Evolutionary conservation across 2,329 filamentous ascomycete species (phyloP).

Genomic region (Leptosphaerulina australis): DNA sequence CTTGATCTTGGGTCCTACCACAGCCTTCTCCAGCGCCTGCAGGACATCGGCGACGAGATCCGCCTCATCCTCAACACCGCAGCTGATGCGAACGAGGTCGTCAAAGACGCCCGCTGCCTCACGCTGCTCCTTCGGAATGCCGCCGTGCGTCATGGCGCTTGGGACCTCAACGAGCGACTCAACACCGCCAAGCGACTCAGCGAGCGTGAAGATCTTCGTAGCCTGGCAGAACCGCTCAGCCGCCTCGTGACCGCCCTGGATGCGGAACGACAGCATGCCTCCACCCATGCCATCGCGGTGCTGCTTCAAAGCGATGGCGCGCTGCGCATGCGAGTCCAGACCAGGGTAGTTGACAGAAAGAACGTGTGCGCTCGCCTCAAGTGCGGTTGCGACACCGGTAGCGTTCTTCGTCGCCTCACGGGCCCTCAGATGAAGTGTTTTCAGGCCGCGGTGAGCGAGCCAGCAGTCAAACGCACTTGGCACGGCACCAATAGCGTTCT

Average conservation of each 20-base stretch:
- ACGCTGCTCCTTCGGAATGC: conserved; percentile 86
- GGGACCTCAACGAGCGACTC: conserved; percentile 93
- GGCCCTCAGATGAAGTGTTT: conserved; percentile 92
- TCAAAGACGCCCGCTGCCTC: conserved; percentile 95
- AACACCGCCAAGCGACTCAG: conserved; percentile 89
- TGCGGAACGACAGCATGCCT: conserved; percentile 96
- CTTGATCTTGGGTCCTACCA: conserved; percentile 57
- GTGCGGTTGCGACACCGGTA: conserved; percentile 72
- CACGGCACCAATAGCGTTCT: conserved; percentile 96
- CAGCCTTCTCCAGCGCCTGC: conserved; percentile 79
- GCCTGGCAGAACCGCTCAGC: conserved; percentile 91
- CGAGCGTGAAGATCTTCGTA: conserved; percentile 89
- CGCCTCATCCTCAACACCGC: conserved; percentile 87
- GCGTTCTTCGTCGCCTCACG: conserved; percentile 85
- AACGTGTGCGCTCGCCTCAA: conserved; percentile 81
- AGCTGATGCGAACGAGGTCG: conserved; percentile 90
- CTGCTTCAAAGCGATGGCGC: conserved; percentile 83
- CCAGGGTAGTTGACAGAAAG: conserved; percentile 95
- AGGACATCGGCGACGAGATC: conserved; percentile 84
- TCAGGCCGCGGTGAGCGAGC: conserved; percentile 95
- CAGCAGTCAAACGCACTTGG: conserved; percentile 96
- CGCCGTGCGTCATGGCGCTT: conserved; percentile 94
- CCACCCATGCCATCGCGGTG: conserved; percentile 94
- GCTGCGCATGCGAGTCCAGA: conserved; percentile 83
- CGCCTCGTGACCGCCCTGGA: conserved; percentile 81